Conservation (phyloP, 2,329 filamentous ascomycete species). For the Pseudogymnoascus sp. region DNA sequence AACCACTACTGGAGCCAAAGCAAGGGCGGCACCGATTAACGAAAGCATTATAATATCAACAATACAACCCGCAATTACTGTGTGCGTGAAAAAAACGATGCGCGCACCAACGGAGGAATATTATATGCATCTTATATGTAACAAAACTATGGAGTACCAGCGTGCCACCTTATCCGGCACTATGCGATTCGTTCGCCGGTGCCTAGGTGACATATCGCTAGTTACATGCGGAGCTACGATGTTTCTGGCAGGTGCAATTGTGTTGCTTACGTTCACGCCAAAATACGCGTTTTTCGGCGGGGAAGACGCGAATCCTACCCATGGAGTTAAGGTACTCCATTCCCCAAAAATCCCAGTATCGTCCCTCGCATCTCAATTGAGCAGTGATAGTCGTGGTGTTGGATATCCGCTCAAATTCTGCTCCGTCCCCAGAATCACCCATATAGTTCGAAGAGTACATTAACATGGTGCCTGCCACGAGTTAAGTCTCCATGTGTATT, state of each 20-base stretch:
- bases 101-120: not conserved
- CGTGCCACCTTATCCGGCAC: not conserved
- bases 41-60: not conserved
- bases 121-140: not conserved
- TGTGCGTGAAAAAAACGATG: not conserved
- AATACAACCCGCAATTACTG: not conserved
- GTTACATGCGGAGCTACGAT: not conserved
- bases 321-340: not conserved
- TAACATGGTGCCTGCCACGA: not conserved
- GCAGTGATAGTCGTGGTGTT: not conserved
- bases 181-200: not conserved
- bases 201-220: not conserved
- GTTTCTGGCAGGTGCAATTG: not conserved
- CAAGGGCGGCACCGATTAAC: not conserved
- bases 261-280: not conserved
- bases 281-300: not conserved
- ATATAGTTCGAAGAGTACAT: not conserved
- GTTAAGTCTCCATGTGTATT: not conserved
- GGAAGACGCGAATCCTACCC: not conserved
- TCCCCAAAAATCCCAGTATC: not conserved
- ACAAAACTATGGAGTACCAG: no score
- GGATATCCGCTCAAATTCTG: no score
- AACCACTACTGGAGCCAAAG: not conserved
- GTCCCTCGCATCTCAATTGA: not conserved
- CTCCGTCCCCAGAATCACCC: not conserved